phyloP scores from a whole-genome alignment of 805 yeast species.

The Myxozyma kluyveri region DNA sequence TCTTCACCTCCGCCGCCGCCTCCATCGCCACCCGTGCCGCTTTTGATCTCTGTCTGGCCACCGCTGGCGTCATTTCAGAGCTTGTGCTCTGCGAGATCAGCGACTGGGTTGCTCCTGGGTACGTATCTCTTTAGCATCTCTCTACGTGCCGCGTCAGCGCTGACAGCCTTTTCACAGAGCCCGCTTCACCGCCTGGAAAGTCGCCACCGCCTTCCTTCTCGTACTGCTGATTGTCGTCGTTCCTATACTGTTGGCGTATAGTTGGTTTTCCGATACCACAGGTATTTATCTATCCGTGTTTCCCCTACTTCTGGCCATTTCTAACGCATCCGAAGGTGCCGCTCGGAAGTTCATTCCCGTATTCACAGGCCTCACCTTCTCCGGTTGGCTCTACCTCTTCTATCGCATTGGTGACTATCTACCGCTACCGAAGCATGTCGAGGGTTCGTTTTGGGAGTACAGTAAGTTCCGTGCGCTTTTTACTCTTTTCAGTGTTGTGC shows the following conservation, averaged over 20 bases:
- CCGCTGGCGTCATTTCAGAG: slow-evolving; percentile 37
- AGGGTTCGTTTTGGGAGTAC: slow-evolving; percentile 29
- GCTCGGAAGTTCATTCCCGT: slow-evolving; percentile 10
- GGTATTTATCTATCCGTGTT: no score
- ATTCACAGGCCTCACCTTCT: slow-evolving; percentile 24
- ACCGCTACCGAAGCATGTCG: slow-evolving; percentile 33
- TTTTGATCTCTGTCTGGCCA: slow-evolving; percentile 26
- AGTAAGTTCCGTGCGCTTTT: slow-evolving; percentile 8
- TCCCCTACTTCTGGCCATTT: no score
- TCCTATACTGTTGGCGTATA: slow-evolving; percentile 35
- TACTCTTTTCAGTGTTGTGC: background rate
- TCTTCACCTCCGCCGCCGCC: slow-evolving; percentile 25
- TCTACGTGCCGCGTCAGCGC: background rate
- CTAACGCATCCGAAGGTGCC: slow-evolving; percentile 5
- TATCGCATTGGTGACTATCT: slow-evolving; percentile 33
- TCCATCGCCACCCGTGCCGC: slow-evolving; percentile 21
- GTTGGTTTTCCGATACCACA: slow-evolving; percentile 29
- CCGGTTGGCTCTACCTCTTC: slow-evolving; percentile 34
- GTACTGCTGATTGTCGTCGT: slow-evolving; percentile 35
- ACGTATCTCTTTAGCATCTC: slow-evolving; percentile 4
- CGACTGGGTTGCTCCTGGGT: slow-evolving; percentile 33
- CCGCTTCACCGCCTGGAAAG: slow-evolving; percentile 33
- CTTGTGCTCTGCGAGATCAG: slow-evolving; percentile 43
- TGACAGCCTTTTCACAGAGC: slow-evolving; percentile 9
- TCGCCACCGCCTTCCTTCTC: slow-evolving; percentile 33